A percentile compares a stretch with the other conserved stretches of the same genome.
Conservation (phyloP, 257 asterid genomes). For the Ilex aquifolium region DNA sequence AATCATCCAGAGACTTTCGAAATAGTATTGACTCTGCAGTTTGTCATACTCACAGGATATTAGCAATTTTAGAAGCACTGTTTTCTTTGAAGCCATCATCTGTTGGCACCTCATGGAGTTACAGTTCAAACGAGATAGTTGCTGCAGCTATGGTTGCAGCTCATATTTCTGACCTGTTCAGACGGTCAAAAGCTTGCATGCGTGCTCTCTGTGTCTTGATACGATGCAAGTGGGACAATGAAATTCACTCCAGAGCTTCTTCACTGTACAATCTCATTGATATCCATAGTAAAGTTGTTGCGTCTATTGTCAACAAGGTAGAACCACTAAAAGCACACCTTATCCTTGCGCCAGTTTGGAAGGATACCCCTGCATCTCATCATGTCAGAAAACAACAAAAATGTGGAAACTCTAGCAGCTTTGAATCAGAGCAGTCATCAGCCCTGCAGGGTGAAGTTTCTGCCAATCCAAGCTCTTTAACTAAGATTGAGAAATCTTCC, state of each 20-base stretch:
- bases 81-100: constrained; percentile 96
- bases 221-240: constrained; percentile 86
- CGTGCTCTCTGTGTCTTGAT: constrained; percentile 76
- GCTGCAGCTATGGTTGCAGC: constrained; percentile 99
- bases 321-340: constrained; percentile 94
- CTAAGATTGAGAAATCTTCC: constrained; percentile 28
- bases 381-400: constrained; percentile 47
- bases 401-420: constrained; percentile 44
- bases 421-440: constrained; percentile 47
- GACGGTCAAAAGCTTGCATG: constrained; percentile 94
- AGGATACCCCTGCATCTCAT: constrained; percentile 41
- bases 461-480: constrained; percentile 34
- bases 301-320: constrained; percentile 89
- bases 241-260: constrained; percentile 77
- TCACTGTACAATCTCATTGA: constrained; percentile 91
- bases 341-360: constrained; percentile 47
- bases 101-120: constrained; percentile 84
- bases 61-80: constrained; percentile 94
- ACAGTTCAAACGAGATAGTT: constrained; percentile 90
- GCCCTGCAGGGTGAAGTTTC: constrained; percentile 29
- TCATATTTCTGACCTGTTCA: constrained; percentile 88
- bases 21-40: constrained; percentile 78
- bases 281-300: constrained; percentile 87
- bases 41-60: constrained; percentile 76
- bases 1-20: constrained; percentile 40